Evolutionary conservation across 768 basidiomycete species (phyloP).

Genomic region (Lactarius psammicola): DNA sequence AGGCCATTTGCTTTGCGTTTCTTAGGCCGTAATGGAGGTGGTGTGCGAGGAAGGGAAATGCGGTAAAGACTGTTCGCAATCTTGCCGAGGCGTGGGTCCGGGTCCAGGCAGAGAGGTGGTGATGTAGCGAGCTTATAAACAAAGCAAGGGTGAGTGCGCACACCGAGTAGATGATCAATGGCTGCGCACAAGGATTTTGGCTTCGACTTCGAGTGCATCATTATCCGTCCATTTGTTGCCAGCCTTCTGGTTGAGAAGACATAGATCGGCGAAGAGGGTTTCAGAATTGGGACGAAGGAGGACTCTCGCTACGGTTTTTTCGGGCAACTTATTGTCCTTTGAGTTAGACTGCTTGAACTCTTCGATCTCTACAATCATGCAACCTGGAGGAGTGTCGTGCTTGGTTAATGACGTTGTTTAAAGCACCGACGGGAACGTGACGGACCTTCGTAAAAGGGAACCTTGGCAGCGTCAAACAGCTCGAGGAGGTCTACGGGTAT

Average conservation of each 20-base stretch:
- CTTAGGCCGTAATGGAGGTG: constrained; percentile 49
- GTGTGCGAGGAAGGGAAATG: constrained; percentile 70
- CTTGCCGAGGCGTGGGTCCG: constrained; percentile 72
- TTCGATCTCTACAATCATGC: constrained; percentile 80
- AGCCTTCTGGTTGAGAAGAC: constrained; percentile 58
- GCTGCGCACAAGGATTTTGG: constrained; percentile 62
- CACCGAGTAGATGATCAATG: neutral
- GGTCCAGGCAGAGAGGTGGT: constrained; percentile 75
- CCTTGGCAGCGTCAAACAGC: constrained; percentile 65
- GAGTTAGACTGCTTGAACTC: constrained; percentile 65
- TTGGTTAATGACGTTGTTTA: neutral
- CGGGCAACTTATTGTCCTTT: constrained; percentile 57
- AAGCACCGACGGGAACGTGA: constrained; percentile 16
- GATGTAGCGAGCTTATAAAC: constrained; percentile 63
- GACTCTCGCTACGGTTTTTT: constrained; percentile 44
- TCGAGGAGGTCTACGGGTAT: constrained; percentile 87
- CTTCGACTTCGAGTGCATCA: constrained; percentile 71
- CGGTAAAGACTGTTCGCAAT: constrained; percentile 73
- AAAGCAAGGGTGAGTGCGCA: constrained; percentile 10
- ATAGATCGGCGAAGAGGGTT: constrained; percentile 77
- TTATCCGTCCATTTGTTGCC: constrained; percentile 65
- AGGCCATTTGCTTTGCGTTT: constrained; percentile 72
- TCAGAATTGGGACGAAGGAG: constrained; percentile 77
- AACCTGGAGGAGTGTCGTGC: constrained; percentile 48
- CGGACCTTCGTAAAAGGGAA: constrained; percentile 84